A percentile compares a stretch with the other conserved stretches of the same genome.
Conservation (phyloP, 2,329 filamentous ascomycete genomes). For the Colletotrichum sp. region DNA sequence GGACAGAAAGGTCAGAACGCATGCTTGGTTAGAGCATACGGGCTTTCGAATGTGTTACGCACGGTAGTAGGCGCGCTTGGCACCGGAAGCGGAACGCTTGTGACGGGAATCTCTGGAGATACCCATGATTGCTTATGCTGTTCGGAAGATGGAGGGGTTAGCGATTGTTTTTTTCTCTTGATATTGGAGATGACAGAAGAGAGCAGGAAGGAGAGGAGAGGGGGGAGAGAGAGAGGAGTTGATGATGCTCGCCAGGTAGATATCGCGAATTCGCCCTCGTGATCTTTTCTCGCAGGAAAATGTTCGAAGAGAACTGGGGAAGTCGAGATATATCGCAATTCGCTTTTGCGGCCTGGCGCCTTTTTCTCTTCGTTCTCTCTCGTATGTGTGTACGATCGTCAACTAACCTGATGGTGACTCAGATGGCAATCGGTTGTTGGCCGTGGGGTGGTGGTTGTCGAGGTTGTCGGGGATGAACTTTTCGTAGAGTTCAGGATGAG, state of each 20-base stretch:
- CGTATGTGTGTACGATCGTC: background rate
- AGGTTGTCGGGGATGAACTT: slow-evolving; percentile 19
- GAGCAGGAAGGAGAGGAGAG: too few species aligned
- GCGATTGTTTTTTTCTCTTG: background rate
- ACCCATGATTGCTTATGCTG: slow-evolving; percentile 90
- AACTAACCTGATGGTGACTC: slow-evolving; percentile 21
- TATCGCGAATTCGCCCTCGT: slow-evolving; percentile 9
- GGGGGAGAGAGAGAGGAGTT: background rate
- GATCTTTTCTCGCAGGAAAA: background rate
- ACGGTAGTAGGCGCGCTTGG: slow-evolving; percentile 95
- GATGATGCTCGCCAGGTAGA: background rate
- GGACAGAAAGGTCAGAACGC: slow-evolving; percentile 72
- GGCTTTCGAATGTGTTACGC: slow-evolving; percentile 71
- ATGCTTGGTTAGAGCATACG: slow-evolving; percentile 65
- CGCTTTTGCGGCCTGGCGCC: background rate
- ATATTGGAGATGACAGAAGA: background rate
- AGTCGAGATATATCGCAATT: background rate
- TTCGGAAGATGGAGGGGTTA: slow-evolving; percentile 31
- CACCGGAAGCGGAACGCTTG: slow-evolving; percentile 99
- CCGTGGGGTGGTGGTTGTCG: slow-evolving; percentile 21
- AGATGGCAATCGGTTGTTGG: slow-evolving; percentile 18
- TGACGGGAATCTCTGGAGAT: slow-evolving; percentile 99
- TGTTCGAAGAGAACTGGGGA: background rate
- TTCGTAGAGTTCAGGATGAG: background rate
- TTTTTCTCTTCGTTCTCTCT: background rate